Conservation (phyloP, 75 land plant species). For the Selaginella tamariscina region DNA sequence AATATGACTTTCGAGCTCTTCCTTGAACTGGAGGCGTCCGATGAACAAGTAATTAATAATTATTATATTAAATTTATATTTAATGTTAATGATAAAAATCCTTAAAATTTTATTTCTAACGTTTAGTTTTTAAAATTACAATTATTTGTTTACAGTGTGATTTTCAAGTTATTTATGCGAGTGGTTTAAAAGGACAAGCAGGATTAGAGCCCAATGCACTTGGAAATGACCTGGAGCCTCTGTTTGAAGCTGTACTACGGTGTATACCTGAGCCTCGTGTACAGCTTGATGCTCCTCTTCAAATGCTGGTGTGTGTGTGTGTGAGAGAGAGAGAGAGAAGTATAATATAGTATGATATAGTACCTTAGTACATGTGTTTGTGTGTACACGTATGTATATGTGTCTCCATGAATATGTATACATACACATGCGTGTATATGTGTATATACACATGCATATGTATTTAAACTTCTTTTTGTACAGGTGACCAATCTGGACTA, state of each 20-base stretch:
- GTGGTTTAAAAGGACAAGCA: conserved; percentile 83
- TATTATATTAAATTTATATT: not conserved
- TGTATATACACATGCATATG: not conserved
- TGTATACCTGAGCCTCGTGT: conserved; percentile 92
- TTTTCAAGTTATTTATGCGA: conserved; percentile 93
- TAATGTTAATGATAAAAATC: not conserved
- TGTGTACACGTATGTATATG: not conserved
- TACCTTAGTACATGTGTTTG: not conserved
- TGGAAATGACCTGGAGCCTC: conserved; percentile 90
- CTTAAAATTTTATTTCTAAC: conserved; percentile 1
- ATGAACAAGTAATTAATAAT: conserved; percentile 66
- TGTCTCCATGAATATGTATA: no score
- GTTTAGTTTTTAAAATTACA: not conserved
- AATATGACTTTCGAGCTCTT: conserved; percentile 97
- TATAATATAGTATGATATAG: no score
- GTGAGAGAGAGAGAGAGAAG: no score
- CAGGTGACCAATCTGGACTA: conserved; percentile 91
- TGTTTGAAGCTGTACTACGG: conserved; percentile 79
- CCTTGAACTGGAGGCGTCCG: conserved; percentile 84
- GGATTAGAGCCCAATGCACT: conserved; percentile 67
- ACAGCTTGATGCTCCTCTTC: conserved; percentile 65
- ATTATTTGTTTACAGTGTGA: conserved; percentile 65
- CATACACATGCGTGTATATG: no score
- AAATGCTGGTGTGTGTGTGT: conserved; percentile 99
- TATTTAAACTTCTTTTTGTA: not conserved